A percentile compares a stretch with the other conserved stretches of the same genome.
Conservation (phyloP, 495 filamentous ascomycete genomes). For the Peziza echinospora region DNA sequence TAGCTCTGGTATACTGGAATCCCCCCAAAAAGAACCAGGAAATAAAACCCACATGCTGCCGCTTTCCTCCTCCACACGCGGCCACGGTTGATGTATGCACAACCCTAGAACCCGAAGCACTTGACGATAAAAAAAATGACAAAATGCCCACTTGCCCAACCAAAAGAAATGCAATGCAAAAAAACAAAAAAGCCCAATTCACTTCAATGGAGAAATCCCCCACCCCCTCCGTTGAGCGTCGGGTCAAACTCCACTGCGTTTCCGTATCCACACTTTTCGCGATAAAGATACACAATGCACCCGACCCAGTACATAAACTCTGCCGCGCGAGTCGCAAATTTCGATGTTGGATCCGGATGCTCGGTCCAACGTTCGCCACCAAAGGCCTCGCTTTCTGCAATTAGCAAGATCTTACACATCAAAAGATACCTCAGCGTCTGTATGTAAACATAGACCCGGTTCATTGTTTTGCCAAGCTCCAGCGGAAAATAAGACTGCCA, state of each 20-base stretch:
- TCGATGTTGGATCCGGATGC: neutral
- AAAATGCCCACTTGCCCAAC: too few relatives aligned
- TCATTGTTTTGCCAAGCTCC: neutral
- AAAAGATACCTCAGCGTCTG: neutral
- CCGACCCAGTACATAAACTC: neutral
- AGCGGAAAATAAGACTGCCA: neutral
- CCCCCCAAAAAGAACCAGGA: too few relatives aligned
- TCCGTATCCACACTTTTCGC: neutral
- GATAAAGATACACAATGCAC: neutral
- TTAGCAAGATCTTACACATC: neutral
- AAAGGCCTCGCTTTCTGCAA: neutral
- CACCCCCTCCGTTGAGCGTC: too few relatives aligned
- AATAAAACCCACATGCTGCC: too few relatives aligned
- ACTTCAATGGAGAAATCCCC: too few relatives aligned
- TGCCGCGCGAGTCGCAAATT: neutral
- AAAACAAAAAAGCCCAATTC: too few relatives aligned
- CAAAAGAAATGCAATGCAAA: too few relatives aligned
- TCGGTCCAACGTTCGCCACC: neutral
- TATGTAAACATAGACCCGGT: neutral
- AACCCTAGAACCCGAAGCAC: too few relatives aligned
- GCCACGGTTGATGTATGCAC: too few relatives aligned
- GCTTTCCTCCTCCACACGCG: too few relatives aligned
- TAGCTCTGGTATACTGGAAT: too few relatives aligned
- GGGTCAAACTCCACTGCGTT: neutral
- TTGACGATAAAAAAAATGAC: too few relatives aligned